These are phyloP conservation scores for Tuber microsphaerosporum DNA, from an alignment of 495 filamentous ascomycete genomes.

Conservation along the genomic window DNA sequence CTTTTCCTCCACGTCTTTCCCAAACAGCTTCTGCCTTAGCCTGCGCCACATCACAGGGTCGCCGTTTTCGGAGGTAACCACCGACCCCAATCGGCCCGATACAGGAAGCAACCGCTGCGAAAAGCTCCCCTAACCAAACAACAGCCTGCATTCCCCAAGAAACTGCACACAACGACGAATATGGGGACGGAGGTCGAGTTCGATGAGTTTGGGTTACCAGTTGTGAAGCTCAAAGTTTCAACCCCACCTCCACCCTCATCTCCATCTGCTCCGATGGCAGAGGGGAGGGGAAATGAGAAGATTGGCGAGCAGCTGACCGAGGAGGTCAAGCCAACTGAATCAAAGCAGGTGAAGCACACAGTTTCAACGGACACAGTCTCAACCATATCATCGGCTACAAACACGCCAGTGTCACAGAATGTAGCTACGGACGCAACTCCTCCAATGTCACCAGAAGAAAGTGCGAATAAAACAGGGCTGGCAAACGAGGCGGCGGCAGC, in stretches of 20 bases:
- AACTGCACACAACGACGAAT: background rate
- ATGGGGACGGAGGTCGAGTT: slow-evolving; percentile 26
- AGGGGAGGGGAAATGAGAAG: slow-evolving; percentile 34
- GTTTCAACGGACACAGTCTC: background rate
- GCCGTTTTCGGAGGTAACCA: background rate
- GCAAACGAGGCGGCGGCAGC: background rate
- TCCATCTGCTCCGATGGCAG: slow-evolving; percentile 16
- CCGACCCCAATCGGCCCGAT: background rate
- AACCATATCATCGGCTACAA: background rate
- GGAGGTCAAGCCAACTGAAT: background rate
- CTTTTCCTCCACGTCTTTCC: background rate
- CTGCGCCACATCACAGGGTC: background rate
- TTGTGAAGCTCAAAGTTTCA: slow-evolving; percentile 12
- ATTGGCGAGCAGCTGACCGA: background rate
- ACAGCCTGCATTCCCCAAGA: background rate
- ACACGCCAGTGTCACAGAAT: background rate
- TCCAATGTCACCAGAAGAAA: background rate
- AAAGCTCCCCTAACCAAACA: background rate
- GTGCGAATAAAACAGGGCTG: background rate
- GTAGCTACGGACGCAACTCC: background rate
- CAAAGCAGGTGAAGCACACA: background rate
- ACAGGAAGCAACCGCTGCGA: background rate
- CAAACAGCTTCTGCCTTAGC: background rate
- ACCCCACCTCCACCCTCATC: background rate
- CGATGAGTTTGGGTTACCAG: slow-evolving; percentile 38